Base-by-base conservation (phyloP, 1,284 basidiomycete genomes). In the Fistulinella cinereoalba region DNA sequence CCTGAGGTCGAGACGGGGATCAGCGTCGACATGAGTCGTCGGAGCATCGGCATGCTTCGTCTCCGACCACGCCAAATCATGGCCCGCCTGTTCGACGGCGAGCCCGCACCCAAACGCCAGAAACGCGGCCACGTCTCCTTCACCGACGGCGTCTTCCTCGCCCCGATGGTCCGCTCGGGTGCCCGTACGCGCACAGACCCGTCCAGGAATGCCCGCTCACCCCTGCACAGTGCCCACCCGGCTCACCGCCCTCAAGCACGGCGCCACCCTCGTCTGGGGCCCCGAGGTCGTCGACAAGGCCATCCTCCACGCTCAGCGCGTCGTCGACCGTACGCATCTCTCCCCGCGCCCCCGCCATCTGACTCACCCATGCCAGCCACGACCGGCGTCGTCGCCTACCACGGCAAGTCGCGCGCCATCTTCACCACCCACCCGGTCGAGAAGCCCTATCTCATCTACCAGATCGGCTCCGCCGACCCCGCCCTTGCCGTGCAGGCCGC, bases 211-310 rank as follows among this genome's bases (percentile, higher is more conserved):
- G 6, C 11, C 7, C 21, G 18, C 16, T 19, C 37, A 16, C 27
- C 40, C 22, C 36, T 37, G n/a, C 39, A 44, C 57, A 91, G 87
- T 93, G 25, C 89, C 88, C 1, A 91, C 87, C 6, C 83, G 93
- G 32, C 68, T 96, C 15, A 86, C 93, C 54, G 85, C 92, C 8
- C 75, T 99, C 36, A 93, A 96, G 58, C 88, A 98, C 61, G 96
- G 96, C 2, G 96, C 96, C 3, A 85, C 86, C 13, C 76, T 99
- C 5, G 96, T 99, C 1, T 99, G 97, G 97, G 87, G 91, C 10
- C 97, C 96, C 0, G 97, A 99, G 65, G 88, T 93, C 37, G 88
- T 99, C 6, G 97, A 99, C 70, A 92, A 90, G 67, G 97, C 97
- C 12, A 94, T 99, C 48, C 76, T 99, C 37, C 91, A 95, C 46